A percentile compares a stretch with the other conserved stretches of the same genome.
phyloP scores from a whole-genome alignment of 805 yeast genomes.

The Wickerhamomyces canadensis region DNA sequence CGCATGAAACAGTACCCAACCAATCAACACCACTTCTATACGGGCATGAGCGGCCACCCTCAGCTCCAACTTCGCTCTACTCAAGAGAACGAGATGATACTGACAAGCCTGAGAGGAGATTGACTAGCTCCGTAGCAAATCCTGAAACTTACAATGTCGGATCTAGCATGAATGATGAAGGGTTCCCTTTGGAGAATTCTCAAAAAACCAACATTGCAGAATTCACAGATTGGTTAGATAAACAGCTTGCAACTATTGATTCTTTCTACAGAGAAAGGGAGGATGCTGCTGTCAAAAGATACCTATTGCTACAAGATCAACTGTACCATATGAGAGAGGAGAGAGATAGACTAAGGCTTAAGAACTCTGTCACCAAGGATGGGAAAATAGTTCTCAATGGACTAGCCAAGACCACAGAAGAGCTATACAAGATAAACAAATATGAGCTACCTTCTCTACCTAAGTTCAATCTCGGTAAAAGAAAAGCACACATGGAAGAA shows the following conservation, averaged over 20 bases:
- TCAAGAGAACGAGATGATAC: too few species aligned
- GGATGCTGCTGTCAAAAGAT: conserved; percentile 52
- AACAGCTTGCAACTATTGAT: conserved; percentile 55
- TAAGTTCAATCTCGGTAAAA: conserved; percentile 29
- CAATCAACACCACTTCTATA: not conserved
- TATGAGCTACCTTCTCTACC: conserved; percentile 40
- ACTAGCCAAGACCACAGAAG: conserved; percentile 11
- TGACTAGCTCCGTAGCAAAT: not conserved
- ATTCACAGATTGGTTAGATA: conserved; percentile 65
- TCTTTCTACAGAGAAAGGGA: conserved; percentile 57
- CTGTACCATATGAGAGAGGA: conserved; percentile 58
- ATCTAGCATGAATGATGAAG: conserved; percentile 1
- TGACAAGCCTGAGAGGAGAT: too few species aligned
- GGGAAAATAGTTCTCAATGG: conserved; percentile 10
- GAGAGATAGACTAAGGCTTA: conserved; percentile 23
- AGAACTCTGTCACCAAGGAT: conserved; percentile 6
- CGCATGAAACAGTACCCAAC: not conserved
- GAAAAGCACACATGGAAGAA: conserved; percentile 11
- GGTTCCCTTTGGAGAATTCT: conserved; percentile 14
- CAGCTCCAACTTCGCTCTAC: too few species aligned
- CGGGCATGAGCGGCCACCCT: not conserved
- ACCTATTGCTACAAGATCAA: conserved; percentile 61
- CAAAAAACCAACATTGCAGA: conserved; percentile 35
- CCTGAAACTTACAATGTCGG: not conserved
- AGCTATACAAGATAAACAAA: conserved; percentile 24